Conservation (phyloP, 106 monocot genomes). For the Allium sativum region DNA sequence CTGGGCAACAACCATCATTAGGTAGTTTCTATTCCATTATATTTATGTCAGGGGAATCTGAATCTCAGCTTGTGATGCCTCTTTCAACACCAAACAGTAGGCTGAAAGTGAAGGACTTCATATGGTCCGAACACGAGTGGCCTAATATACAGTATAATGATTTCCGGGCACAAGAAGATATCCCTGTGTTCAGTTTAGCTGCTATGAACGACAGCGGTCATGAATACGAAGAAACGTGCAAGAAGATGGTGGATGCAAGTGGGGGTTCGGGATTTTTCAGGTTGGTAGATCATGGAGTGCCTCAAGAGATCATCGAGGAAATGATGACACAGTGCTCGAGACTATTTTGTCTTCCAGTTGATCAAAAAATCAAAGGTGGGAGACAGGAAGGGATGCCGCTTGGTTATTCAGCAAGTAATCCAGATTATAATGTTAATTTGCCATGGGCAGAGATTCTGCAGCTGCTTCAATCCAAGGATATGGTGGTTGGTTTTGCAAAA, state of each 20-base stretch:
- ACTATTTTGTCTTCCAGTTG: slow-evolving; percentile 5
- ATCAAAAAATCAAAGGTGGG: slow-evolving; percentile 5
- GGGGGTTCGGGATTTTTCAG: slow-evolving; percentile 9
- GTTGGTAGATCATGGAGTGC: slow-evolving; percentile 9
- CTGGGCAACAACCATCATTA: too few species aligned
- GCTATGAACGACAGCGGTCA: neutral
- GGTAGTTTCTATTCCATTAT: too few species aligned
- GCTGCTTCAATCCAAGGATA: slow-evolving; percentile 1
- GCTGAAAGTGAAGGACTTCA: slow-evolving; percentile 11
- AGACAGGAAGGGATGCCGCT: slow-evolving; percentile 6
- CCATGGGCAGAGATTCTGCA: slow-evolving; percentile 15
- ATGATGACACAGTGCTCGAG: slow-evolving; percentile 3
- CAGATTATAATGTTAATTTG: slow-evolving; percentile 5
- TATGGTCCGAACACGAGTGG: slow-evolving; percentile 14
- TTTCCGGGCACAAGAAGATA: neutral
- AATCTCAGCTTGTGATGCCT: slow-evolving; percentile 3
- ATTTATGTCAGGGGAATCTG: neutral
- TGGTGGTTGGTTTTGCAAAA: slow-evolving; percentile 3
- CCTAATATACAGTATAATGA: slow-evolving; percentile 3
- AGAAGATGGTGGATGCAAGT: slow-evolving; percentile 11
- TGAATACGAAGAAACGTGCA: slow-evolving; percentile 6
- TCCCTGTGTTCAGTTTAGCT: slow-evolving; percentile 1
- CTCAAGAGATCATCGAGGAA: neutral
- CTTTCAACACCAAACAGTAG: slow-evolving; percentile 1
- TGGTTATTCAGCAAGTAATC: slow-evolving; percentile 12